Base-by-base conservation (phyloP, 164 flowering plant species). In the Macadamia integrifolia region DNA sequence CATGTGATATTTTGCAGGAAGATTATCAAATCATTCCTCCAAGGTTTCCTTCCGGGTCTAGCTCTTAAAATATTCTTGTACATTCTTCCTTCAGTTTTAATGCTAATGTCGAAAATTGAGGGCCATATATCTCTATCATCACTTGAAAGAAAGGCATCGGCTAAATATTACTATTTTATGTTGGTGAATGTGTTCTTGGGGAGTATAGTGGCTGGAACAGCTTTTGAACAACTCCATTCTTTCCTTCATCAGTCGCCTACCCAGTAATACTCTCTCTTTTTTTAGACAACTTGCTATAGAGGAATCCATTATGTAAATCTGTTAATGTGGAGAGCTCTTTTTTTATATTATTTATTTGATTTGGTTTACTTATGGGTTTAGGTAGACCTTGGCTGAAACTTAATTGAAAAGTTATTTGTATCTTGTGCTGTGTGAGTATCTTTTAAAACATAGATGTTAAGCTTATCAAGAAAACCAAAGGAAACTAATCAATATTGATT, bases 41-140 rank as follows among this genome's bases (percentile, higher is more conserved):
- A 94, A 80, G 99, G 99, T 79, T 94, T 94, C 74, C 93, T 94
- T 77, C 99, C 99, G 44, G 99, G 99, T 66, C 78, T 94, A 60
- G 94, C 96, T 40, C 88, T 94, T 43, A 90, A 94, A 72, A 78
- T 92, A 23, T 94, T 94, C 75, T 64, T 94, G 69, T 84, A 80
- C 71, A 72, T 92, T 78, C 94, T 94, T 69, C 99, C 99, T 9
- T 66, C 88, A 3, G 77, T 94, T 67, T 70, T 94, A 74, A 83
- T 92, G 96, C 65, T 87, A 48, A 85, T 94, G 99, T 92, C 99
- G 40, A 94, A 92, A 75, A 80, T 92, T 64, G 99, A 94, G 80
- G 99, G 99, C 53, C 78, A 88, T 72, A 74, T 86, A 42, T 81
- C 99, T 23, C 18, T 80, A 55, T 94, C 99, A 68, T 71, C 75